phyloP scores from a whole-genome alignment of 2,329 filamentous ascomycete species.

The Stachybotrys elegans region DNA sequence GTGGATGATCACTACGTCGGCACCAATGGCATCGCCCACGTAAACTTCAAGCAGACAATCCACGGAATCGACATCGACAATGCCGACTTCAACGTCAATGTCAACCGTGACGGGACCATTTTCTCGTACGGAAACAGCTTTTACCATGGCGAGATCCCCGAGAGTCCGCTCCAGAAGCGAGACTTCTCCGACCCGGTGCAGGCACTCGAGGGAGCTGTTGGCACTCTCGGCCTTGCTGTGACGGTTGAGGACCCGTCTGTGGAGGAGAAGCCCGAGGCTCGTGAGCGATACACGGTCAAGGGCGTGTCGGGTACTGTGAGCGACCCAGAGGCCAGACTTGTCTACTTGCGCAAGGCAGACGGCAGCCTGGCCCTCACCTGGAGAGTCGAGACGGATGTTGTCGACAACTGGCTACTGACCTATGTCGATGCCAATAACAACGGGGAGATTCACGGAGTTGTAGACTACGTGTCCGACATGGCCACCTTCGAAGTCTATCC shows the following conservation, averaged over 20 bases:
- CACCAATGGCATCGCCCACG: constrained; percentile 50
- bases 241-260: constrained; percentile 18
- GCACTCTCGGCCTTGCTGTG: constrained; percentile 26
- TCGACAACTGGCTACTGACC: constrained; percentile 52
- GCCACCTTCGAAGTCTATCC: constrained; percentile 52
- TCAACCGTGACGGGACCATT: constrained; percentile 47
- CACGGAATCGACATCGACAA: constrained; percentile 57
- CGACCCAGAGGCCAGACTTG: constrained; percentile 50
- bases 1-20: constrained; percentile 49
- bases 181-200: constrained; percentile 35
- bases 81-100: constrained; percentile 56
- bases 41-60: constrained; percentile 54
- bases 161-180: constrained; percentile 31
- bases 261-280: constrained; percentile 17
- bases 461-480: constrained; percentile 50
- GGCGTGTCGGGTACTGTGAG: constrained; percentile 42
- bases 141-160: constrained; percentile 37
- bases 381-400: constrained; percentile 54
- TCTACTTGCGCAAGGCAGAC: constrained; percentile 47
- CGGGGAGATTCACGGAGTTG: constrained; percentile 44
- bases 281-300: constrained; percentile 35
- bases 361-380: constrained; percentile 45
- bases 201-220: constrained; percentile 36
- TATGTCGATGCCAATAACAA: constrained; percentile 48
- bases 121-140: constrained; percentile 53